phyloP scores from a whole-genome alignment of 257 asterid species.

The Gynochthodes officinalis region DNA sequence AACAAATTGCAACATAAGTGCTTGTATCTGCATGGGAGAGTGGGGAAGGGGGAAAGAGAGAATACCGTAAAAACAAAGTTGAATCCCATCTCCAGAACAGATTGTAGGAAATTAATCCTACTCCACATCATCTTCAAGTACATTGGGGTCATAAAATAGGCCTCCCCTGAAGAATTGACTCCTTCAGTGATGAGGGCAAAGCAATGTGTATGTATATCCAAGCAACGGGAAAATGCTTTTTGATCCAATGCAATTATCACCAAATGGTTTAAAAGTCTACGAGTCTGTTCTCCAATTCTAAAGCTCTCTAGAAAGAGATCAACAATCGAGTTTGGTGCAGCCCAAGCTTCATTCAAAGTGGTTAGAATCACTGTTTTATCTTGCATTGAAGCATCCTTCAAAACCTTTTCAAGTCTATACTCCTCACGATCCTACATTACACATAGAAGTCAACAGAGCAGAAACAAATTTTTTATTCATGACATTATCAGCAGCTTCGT shows the following conservation, averaged over 20 bases:
- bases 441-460: background rate
- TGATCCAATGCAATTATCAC: constrained; percentile 29
- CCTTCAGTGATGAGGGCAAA: constrained; percentile 55
- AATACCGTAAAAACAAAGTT: constrained; percentile 65
- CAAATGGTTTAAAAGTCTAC: constrained; percentile 26
- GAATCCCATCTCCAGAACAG: constrained; percentile 68
- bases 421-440: constrained; percentile 33
- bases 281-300: constrained; percentile 31
- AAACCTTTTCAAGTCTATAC: constrained; percentile 27
- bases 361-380: constrained; percentile 26
- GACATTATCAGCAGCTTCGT: background rate
- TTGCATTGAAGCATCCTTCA: constrained; percentile 29
- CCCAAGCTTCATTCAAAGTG: constrained; percentile 30
- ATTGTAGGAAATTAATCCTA: constrained; percentile 56
- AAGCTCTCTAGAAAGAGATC: constrained; percentile 38
- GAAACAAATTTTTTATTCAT: background rate
- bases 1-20: background rate
- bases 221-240: constrained; percentile 31
- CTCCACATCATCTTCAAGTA: constrained; percentile 78
- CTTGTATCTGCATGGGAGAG: background rate
- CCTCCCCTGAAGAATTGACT: constrained; percentile 55
- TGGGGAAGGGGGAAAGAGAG: constrained; percentile 20
- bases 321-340: constrained; percentile 25
- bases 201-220: constrained; percentile 43
- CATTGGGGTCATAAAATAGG: constrained; percentile 63